Conservation (phyloP, 2,329 filamentous ascomycete genomes). For the Stachybotrys chlorohalonatus region DNA sequence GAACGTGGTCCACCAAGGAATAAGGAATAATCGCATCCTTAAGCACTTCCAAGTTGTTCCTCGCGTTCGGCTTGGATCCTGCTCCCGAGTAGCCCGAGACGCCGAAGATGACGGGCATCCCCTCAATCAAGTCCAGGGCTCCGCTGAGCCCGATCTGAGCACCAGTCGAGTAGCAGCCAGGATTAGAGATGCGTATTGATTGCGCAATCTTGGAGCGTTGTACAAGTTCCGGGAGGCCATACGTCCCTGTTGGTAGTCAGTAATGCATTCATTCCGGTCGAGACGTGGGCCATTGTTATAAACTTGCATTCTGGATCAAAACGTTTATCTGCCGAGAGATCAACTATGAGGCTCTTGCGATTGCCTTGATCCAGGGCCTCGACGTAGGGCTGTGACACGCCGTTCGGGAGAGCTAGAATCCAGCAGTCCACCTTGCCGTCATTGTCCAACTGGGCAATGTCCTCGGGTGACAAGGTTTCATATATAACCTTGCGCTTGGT, state of each 20-base stretch:
- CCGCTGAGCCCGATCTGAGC: conserved; percentile 85
- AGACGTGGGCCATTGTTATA: neutral
- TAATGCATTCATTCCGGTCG: neutral
- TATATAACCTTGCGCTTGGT: conserved; percentile 87
- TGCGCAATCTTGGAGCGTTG: conserved; percentile 67
- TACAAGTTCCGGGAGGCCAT: conserved; percentile 80
- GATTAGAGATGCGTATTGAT: conserved; percentile 79
- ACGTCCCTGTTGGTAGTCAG: conserved; percentile 50
- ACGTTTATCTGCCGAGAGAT: conserved; percentile 93
- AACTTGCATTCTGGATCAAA: conserved; percentile 55
- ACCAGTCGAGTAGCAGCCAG: conserved; percentile 89
- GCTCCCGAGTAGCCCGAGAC: conserved; percentile 92
- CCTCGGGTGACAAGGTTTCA: conserved; percentile 80
- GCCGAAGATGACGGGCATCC: conserved; percentile 76
- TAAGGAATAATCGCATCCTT: conserved; percentile 87
- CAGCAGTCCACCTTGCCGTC: neutral
- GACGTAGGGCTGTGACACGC: conserved; percentile 87
- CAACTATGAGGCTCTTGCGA: conserved; percentile 69
- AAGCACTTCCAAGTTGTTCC: conserved; percentile 81
- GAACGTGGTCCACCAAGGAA: conserved; percentile 71
- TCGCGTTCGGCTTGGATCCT: conserved; percentile 85
- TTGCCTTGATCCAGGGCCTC: conserved; percentile 66
- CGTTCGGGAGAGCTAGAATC: conserved; percentile 58
- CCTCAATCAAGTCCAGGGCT: conserved; percentile 65
- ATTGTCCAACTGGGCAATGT: conserved; percentile 38